Percentiles rank a stretch among this genome's conserved stretches.
Conservation (phyloP, 192 early-diverging fungal species). For the Mortierella antarctica region DNA sequence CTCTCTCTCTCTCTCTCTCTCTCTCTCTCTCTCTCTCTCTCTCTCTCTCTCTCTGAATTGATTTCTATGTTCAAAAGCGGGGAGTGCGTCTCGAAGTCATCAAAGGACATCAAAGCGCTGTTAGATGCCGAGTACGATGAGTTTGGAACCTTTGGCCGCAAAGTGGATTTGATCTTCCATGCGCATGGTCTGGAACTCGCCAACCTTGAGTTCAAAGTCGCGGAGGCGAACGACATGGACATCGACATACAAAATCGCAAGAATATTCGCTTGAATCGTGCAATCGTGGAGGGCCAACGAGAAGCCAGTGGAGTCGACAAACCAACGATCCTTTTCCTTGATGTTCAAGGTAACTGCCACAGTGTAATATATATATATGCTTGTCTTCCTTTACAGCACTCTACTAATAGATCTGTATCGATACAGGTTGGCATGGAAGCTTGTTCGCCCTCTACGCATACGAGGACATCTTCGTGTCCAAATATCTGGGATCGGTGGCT, state of each 20-base stretch:
- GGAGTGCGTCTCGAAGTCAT: conserved; percentile 9
- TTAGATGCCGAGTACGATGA: conserved; percentile 14
- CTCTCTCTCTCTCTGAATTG: too few relatives aligned
- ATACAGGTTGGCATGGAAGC: conserved; percentile 16
- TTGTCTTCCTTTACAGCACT: conserved; percentile 2
- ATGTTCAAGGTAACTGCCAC: conserved; percentile 7
- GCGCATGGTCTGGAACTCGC: conserved; percentile 4
- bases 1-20: too few relatives aligned
- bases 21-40: too few relatives aligned
- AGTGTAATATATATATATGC: not conserved
- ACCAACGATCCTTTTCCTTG: conserved; percentile 1
- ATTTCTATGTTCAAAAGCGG: conserved; percentile 4
- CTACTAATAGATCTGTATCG: conserved; percentile 10
- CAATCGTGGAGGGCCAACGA: conserved; percentile 14
- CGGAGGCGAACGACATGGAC: conserved; percentile 4
- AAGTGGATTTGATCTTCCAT: conserved; percentile 12
- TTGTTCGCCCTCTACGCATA: conserved; percentile 10
- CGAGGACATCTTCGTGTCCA: conserved; percentile 16
- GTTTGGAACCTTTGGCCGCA: conserved; percentile 14
- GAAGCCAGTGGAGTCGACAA: conserved; percentile 5
- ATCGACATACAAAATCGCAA: conserved; percentile 15
- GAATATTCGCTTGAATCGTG: conserved; percentile 17
- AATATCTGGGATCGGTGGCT: conserved; percentile 7
- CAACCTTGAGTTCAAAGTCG: conserved; percentile 18
- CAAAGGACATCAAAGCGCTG: conserved; percentile 4